phyloP scores from a whole-genome alignment of 2,329 filamentous ascomycete species.

The Penicillium sp. region DNA sequence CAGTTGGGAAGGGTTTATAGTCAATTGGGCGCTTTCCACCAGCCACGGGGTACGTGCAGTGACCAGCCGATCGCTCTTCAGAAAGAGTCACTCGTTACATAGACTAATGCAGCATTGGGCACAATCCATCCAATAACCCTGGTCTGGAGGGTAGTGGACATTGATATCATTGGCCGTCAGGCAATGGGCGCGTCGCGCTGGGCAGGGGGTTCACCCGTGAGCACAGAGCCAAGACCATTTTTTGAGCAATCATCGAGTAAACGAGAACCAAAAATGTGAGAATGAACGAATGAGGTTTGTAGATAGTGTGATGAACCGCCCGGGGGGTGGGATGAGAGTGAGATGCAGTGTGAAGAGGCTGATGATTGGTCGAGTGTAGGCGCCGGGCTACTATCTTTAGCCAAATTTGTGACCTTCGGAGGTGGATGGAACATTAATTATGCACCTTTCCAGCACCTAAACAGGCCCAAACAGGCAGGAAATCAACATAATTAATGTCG shows the following conservation, averaged over 20 bases:
- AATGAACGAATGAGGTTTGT: slow-evolving; percentile 13
- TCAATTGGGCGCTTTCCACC: slow-evolving; percentile 19
- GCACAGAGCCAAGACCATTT: slow-evolving; percentile 19
- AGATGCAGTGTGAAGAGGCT: slow-evolving; percentile 14
- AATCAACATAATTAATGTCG: not conserved
- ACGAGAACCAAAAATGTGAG: slow-evolving; percentile 3
- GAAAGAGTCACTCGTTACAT: slow-evolving; percentile 22
- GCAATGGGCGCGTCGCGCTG: slow-evolving; percentile 25
- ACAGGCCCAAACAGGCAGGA: not conserved
- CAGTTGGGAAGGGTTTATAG: slow-evolving; percentile 36
- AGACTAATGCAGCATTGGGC: slow-evolving; percentile 37
- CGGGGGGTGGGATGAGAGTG: slow-evolving; percentile 8
- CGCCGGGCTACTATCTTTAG: slow-evolving; percentile 37
- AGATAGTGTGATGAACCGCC: slow-evolving; percentile 26
- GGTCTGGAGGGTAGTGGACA: not conserved
- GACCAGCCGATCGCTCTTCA: slow-evolving; percentile 19
- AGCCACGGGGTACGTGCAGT: slow-evolving; percentile 18
- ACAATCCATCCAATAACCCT: slow-evolving; percentile 22
- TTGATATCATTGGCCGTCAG: slow-evolving; percentile 17
- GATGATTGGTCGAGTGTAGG: slow-evolving; percentile 28
- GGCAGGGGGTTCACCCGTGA: slow-evolving; percentile 5
- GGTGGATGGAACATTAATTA: slow-evolving; percentile 17
- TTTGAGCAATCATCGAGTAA: slow-evolving; percentile 6
- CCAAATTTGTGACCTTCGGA: slow-evolving; percentile 9
- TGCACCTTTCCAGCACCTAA: slow-evolving; percentile 7